Evolutionary conservation across 768 basidiomycete genomes (phyloP), one percentile per base, ranked within the genome.

Genomic region (Gelatoporia subvermispora): DNA sequence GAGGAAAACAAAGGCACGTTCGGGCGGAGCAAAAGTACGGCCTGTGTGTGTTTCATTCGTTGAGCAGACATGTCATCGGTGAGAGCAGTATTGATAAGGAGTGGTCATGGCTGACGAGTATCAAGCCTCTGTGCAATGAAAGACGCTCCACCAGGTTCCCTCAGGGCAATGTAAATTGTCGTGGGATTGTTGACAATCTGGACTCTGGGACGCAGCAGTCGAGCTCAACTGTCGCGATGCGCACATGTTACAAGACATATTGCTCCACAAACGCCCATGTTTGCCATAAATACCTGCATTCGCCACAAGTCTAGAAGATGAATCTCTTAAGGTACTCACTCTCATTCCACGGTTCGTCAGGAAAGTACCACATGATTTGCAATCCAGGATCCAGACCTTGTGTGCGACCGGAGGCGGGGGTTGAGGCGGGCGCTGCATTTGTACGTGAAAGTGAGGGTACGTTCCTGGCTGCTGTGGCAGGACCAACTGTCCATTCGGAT

Each of bases 341-440:
- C 87, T 86, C 89, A 92, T 92, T 48, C 83, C 89, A 22, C 89
- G 77, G 63, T 92, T 90, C 15, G 88, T 87, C 41, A 92, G 66
- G 60, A 91, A 91, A 17, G 74, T 77, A 24, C 73, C 72, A 62
- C 90, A 92, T 7, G 78, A 72, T 54, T 74, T 80, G 67, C 90
- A 93, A 62, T 87, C 83, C 45, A 93, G 68, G 25, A 87, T 80
- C 81, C 86, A 91, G 45, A 92, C 88, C 65, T 84, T 85, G 65
- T 88, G 85, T 8, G 75, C 68, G 41, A 80, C 35, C 16, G 59
- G 52, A 2, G 55, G 57, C 2, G 61, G 59, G 0, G 56, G 58
- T 11, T 50, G 47, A 7, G 49, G 43, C 9, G 24, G 15, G 8
- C 23, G 23, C 8, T 23, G 41, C 41, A 41, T 22, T 17, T 23